Evolutionary conservation across 2,329 filamentous ascomycete genomes (phyloP).

Genomic region (Botrytis pseudocinerea): DNA sequence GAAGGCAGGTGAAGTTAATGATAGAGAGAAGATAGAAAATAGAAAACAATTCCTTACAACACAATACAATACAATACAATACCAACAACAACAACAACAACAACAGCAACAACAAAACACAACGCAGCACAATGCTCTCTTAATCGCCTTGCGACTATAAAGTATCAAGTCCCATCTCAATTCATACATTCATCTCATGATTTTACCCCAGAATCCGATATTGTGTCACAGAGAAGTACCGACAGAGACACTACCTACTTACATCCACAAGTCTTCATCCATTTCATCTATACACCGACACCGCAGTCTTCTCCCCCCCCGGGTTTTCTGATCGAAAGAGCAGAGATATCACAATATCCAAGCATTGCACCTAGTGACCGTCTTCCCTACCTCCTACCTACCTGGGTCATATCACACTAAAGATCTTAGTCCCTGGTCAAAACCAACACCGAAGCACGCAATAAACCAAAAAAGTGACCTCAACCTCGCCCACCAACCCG

Average conservation of each 20-base stretch:
- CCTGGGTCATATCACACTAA: background rate
- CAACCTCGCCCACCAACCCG: background rate
- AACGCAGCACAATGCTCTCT: background rate
- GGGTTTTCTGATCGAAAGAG: background rate
- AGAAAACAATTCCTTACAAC: too few relatives aligned
- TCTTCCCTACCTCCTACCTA: background rate
- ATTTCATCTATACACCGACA: too few relatives aligned
- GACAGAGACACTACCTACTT: background rate
- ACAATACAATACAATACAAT: too few relatives aligned
- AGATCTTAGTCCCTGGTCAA: background rate
- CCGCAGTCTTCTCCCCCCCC: too few relatives aligned
- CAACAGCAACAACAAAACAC: too few relatives aligned
- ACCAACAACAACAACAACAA: too few relatives aligned
- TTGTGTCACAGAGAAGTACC: background rate
- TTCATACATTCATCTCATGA: background rate
- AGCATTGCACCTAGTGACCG: background rate
- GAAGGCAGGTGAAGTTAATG: background rate
- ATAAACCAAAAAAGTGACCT: background rate
- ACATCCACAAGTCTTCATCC: background rate
- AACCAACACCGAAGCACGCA: background rate
- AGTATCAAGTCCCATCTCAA: too few relatives aligned
- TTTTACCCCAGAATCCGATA: background rate
- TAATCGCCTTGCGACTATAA: too few relatives aligned
- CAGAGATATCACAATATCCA: too few relatives aligned
- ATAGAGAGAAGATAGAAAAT: background rate